phyloP scores from a whole-genome alignment of 352 stramenopile species.

The Phytopythium vexans region DNA sequence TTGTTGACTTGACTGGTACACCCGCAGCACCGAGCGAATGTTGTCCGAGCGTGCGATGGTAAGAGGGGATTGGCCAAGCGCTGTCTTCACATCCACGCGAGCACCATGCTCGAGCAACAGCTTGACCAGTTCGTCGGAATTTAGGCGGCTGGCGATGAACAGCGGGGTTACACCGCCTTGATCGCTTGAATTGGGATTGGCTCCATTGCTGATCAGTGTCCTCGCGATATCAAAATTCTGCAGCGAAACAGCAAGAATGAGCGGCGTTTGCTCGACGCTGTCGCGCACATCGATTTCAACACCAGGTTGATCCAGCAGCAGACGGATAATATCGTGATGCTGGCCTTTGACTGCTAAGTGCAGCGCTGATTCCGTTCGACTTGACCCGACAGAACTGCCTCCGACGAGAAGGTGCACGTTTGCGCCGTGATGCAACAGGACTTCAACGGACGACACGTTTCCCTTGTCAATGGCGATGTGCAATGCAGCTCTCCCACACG shows the following conservation, averaged over 20 bases:
- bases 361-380: slow-evolving; percentile 3
- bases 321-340: background rate
- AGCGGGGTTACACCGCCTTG: slow-evolving; percentile 2
- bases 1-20: slow-evolving; percentile 5
- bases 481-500: slow-evolving; percentile 1
- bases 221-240: slow-evolving; percentile 1
- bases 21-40: slow-evolving; percentile 1
- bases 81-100: slow-evolving; percentile 2
- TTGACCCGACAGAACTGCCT: background rate
- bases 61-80: slow-evolving; percentile 1
- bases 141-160: background rate
- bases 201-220: background rate
- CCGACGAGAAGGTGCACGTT: background rate
- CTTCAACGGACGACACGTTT: background rate
- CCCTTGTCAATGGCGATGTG: slow-evolving; percentile 1
- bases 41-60: background rate
- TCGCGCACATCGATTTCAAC: background rate
- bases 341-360: slow-evolving; percentile 1
- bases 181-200: slow-evolving; percentile 1
- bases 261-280: background rate
- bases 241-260: background rate
- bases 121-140: slow-evolving; percentile 1
- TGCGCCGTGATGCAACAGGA: slow-evolving; percentile 1
- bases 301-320: background rate
- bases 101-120: slow-evolving; percentile 3